Evolutionary conservation across 805 yeast species (phyloP).

Genomic region (Metschnikowia aberdeeniae): DNA sequence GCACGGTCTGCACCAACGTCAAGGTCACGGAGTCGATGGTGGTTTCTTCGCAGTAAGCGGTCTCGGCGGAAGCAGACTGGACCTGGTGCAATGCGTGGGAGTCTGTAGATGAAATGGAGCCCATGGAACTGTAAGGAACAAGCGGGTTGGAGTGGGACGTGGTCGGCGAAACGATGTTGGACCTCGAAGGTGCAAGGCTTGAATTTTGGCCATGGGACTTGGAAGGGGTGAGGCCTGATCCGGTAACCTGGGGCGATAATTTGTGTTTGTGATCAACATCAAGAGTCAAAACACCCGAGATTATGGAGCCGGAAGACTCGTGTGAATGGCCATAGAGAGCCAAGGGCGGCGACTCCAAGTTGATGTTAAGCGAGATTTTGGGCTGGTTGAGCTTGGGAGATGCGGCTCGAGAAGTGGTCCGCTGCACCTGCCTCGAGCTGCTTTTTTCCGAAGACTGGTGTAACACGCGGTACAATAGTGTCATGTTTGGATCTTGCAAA

Average conservation of each 20-base stretch:
- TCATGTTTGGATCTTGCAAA: constrained; percentile 11
- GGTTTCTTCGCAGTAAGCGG: not conserved
- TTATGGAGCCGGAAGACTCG: constrained; percentile 80
- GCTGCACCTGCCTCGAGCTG: constrained; percentile 6
- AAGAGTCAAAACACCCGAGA: constrained; percentile 73
- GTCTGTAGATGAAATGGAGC: not conserved
- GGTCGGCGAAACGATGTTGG: not conserved
- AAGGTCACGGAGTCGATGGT: constrained; percentile 54
- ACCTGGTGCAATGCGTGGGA: constrained; percentile 1
- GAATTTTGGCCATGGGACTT: not conserved
- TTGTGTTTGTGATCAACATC: constrained; percentile 15
- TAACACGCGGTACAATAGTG: constrained; percentile 23
- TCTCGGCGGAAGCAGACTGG: constrained; percentile 1
- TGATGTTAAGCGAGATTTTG: constrained; percentile 46
- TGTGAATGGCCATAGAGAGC: constrained; percentile 74
- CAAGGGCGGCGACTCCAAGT: constrained; percentile 88
- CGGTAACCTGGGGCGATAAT: not conserved
- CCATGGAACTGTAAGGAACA: constrained; percentile 5
- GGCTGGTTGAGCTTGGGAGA: constrained; percentile 19
- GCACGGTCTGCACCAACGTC: constrained; percentile 67
- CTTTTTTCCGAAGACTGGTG: constrained; percentile 16
- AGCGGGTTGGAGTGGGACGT: constrained; percentile 1
- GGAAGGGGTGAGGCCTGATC: not conserved
- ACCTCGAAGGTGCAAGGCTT: not conserved
- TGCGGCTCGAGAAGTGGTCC: not conserved